phyloP scores from a whole-genome alignment of 331 rosid genomes.

The Stylosanthes scabra region DNA sequence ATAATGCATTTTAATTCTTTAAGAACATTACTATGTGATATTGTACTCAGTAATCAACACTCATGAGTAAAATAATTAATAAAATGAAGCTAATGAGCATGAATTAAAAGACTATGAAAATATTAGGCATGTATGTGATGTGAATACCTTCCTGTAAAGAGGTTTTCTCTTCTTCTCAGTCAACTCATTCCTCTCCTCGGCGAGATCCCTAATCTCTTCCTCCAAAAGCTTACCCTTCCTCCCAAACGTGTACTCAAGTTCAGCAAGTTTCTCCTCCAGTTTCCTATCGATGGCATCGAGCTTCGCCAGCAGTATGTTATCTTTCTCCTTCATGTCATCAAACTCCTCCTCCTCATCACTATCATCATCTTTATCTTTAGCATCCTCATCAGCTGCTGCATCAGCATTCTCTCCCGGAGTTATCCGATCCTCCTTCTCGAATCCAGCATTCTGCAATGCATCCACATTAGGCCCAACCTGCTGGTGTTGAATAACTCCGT shows the following conservation, averaged over 20 bases:
- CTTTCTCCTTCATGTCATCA: constrained; percentile 94
- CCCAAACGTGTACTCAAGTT: constrained; percentile 89
- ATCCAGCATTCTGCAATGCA: constrained; percentile 56
- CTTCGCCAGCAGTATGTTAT: constrained; percentile 72
- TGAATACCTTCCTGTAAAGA: constrained; percentile 75
- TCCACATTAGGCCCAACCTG: constrained; percentile 57
- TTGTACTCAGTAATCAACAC: background rate
- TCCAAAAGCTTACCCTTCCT: constrained; percentile 88
- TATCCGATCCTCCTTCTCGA: constrained; percentile 56
- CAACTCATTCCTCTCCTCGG: constrained; percentile 92
- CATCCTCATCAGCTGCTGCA: background rate
- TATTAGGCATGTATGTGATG: constrained; percentile 3
- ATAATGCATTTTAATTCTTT: background rate
- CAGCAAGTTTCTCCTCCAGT: constrained; percentile 88
- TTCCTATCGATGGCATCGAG: constrained; percentile 82
- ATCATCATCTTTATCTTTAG: constrained; percentile 63
- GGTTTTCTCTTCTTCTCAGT: constrained; percentile 90
- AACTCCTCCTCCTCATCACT: constrained; percentile 76
- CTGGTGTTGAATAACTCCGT: constrained; percentile 67
- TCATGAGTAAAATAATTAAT: background rate
- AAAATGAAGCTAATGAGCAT: background rate
- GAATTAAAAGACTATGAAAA: background rate
- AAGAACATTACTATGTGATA: background rate
- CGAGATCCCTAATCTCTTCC: constrained; percentile 92
- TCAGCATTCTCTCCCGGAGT: constrained; percentile 49